Evolutionary conservation across 306 rosid species (phyloP), one percentile per base, ranked within the genome.

Genomic region (Notholithocarpus densiflorus): DNA sequence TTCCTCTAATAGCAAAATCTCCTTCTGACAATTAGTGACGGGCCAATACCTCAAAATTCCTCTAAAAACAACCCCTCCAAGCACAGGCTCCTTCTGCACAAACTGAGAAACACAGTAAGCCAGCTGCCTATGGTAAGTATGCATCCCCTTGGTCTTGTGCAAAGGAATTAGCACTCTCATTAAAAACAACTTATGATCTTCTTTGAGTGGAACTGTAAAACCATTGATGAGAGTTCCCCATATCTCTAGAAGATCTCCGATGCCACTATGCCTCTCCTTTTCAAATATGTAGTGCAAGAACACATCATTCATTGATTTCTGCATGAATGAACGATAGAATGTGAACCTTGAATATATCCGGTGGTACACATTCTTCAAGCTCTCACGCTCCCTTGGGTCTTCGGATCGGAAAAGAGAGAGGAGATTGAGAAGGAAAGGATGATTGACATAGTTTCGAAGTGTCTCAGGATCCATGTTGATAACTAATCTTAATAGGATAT

Each of bases 151-250:
- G 0, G 91, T 86, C 89, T 92, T 92, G 74, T 91, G 97, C 8
- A 95, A 73, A 34, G 98, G 97, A 84, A 95, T 82, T 1, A 95
- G 85, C 54, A 92, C 94, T 83, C 96, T 90, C 94, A 91, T 89
- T 29, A 92, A 81, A 71, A 92, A 95, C 85, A 89, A 54, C 84
- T 88, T 91, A 88, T 92, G 97, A 66, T 95, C 97, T 87, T 95
- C 97, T 80, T 95, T 95, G 6, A 92, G 81, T 2, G 97, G 98
- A 78, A 95, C 92, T 2, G 94, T 81, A 72, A 95, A 92, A 0
- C 98, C 98, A 70, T 91, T 89, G 32, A 91, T 89, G 56, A 94
- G 89, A 77, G 91, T 90, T 71, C 97, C 98, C 95, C 95, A 89
- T 86, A 94, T 87, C 95, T 94, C 97, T 71, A 94, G 95, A 90